Conservation (phyloP, 1,284 basidiomycete species). For the Tremellales sp. region DNA sequence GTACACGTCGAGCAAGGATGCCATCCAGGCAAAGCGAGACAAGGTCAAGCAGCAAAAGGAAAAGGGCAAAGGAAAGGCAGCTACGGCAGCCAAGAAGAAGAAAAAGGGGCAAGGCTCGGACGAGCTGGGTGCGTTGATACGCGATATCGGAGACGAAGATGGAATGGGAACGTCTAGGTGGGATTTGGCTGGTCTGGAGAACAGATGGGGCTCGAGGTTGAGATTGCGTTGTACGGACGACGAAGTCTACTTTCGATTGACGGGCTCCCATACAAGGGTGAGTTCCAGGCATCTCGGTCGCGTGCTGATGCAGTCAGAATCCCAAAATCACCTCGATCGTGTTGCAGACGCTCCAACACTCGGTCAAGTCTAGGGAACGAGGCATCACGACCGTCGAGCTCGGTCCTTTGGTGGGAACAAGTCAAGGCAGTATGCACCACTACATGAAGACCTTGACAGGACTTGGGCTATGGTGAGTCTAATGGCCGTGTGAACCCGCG, state of each 20-base stretch:
- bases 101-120: slow-evolving; percentile 6
- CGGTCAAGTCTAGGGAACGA: slow-evolving; percentile 24
- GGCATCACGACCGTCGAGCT: slow-evolving; percentile 38
- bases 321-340: slow-evolving; percentile 31
- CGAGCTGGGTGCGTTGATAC: slow-evolving; percentile 10
- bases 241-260: slow-evolving; percentile 42
- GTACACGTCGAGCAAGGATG: slow-evolving; percentile 22
- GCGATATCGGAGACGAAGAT: slow-evolving; percentile 22
- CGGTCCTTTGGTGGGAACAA: slow-evolving; percentile 32
- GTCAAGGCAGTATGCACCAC: slow-evolving; percentile 40
- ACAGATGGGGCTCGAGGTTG: slow-evolving; percentile 35
- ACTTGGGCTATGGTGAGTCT: slow-evolving; percentile 32
- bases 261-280: slow-evolving; percentile 37
- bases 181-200: slow-evolving; percentile 22
- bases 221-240: slow-evolving; percentile 38
- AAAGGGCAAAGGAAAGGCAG: slow-evolving; percentile 1
- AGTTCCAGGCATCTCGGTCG: slow-evolving; percentile 3
- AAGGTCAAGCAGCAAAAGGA: slow-evolving; percentile 2
- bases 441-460: slow-evolving; percentile 35
- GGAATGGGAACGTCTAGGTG: slow-evolving; percentile 4
- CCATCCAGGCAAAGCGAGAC: slow-evolving; percentile 7
- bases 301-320: slow-evolving; percentile 21
- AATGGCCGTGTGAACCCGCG: too few relatives aligned
- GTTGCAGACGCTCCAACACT: slow-evolving; percentile 30
- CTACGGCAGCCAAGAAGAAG: slow-evolving; percentile 3